These are phyloP conservation scores for Aspergillus bridgeri DNA, from an alignment of 495 filamentous ascomycete species.

Conservation along the genomic window DNA sequence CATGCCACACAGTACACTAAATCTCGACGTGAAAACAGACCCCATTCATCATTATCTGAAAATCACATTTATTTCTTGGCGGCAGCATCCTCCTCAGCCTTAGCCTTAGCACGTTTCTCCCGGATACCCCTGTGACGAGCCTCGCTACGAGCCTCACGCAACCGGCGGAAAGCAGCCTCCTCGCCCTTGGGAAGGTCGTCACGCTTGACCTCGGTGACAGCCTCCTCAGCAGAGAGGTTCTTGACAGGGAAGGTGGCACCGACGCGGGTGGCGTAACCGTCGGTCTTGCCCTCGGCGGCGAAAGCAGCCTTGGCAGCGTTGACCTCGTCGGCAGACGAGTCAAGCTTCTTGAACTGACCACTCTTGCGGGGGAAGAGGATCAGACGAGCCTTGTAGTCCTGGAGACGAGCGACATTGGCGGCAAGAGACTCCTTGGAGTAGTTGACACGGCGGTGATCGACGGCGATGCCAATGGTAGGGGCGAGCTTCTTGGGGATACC, in stretches of 20 bases:
- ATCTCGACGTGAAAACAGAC: slow-evolving; percentile 42
- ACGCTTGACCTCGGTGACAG: slow-evolving; percentile 76
- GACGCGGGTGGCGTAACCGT: slow-evolving; percentile 53
- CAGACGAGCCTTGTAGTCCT: slow-evolving; percentile 89
- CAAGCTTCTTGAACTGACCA: slow-evolving; percentile 85
- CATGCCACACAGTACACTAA: slow-evolving; percentile 46
- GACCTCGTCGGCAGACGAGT: slow-evolving; percentile 84
- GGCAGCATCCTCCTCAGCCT: slow-evolving; percentile 83
- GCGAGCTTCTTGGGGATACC: slow-evolving; percentile 93
- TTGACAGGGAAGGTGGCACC: slow-evolving; percentile 64
- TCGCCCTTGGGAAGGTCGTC: slow-evolving; percentile 70
- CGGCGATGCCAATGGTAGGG: slow-evolving; percentile 90
- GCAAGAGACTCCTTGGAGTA: slow-evolving; percentile 89
- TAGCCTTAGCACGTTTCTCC: slow-evolving; percentile 90
- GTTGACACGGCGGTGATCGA: slow-evolving; percentile 95
- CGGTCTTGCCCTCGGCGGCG: slow-evolving; percentile 48
- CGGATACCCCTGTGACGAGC: slow-evolving; percentile 75
- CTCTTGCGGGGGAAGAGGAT: slow-evolving; percentile 97
- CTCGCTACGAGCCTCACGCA: slow-evolving; percentile 83
- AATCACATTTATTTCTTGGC: slow-evolving; percentile 82
- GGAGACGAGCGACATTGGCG: slow-evolving; percentile 91
- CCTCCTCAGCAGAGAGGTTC: slow-evolving; percentile 54
- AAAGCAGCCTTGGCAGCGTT: slow-evolving; percentile 61
- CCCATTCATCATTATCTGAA: slow-evolving; percentile 46
- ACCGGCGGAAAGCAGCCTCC: slow-evolving; percentile 78